A percentile compares a stretch with the other conserved stretches of the same genome.
phyloP scores from a whole-genome alignment of 2,329 filamentous ascomycete genomes.

The Achaetomium macrosporum region DNA sequence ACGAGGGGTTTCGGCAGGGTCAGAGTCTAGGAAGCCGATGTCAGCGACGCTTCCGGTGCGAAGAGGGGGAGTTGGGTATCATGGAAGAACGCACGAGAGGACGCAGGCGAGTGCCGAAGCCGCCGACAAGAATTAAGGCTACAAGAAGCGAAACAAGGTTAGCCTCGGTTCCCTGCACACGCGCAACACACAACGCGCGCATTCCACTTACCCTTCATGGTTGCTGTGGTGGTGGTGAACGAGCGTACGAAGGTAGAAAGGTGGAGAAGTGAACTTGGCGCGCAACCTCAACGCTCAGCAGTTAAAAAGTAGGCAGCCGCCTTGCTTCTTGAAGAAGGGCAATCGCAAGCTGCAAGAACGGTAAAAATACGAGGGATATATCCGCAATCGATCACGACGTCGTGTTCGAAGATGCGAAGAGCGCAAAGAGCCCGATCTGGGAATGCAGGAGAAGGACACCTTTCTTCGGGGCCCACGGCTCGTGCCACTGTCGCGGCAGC shows the following conservation, averaged over 20 bases:
- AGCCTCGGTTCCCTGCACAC: conserved; percentile 15
- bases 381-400: conserved; percentile 7
- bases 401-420: conserved; percentile 7
- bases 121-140: conserved; percentile 98
- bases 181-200: background rate
- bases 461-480: conserved; percentile 4
- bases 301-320: background rate
- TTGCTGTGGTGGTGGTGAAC: conserved; percentile 17
- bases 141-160: conserved; percentile 20
- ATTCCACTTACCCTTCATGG: conserved; percentile 38
- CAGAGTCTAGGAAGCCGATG: conserved; percentile 60
- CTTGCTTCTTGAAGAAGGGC: background rate
- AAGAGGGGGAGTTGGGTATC: conserved; percentile 10
- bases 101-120: conserved; percentile 95
- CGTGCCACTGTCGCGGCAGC: background rate
- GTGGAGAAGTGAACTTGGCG: background rate
- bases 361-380: background rate
- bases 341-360: background rate
- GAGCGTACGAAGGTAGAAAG: conserved; percentile 14
- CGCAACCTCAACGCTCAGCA: too few species aligned
- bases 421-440: conserved; percentile 1
- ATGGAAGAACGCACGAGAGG: conserved; percentile 65
- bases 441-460: conserved; percentile 12
- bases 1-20: conserved; percentile 96
- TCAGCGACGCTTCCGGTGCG: conserved; percentile 16